Evolutionary conservation across 352 stramenopile species (phyloP).

Genomic region (Phytophthora kernoviae): DNA sequence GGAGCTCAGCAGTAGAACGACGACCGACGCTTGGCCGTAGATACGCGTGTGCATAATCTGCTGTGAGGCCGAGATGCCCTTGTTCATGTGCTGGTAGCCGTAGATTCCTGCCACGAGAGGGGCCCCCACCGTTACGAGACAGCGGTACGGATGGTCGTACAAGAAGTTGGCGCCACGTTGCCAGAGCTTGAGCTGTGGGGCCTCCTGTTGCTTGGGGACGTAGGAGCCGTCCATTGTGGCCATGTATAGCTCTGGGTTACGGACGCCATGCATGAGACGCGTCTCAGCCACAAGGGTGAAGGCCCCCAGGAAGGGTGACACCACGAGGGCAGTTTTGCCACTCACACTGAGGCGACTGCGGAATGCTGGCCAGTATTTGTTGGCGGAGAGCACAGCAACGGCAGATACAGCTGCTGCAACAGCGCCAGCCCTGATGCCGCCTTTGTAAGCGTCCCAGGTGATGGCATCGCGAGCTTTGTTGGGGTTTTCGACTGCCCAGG

Average conservation of each 20-base stretch:
- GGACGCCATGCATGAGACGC: conserved; percentile 59
- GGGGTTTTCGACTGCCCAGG: conserved; percentile 44
- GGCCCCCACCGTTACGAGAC: conserved; percentile 51
- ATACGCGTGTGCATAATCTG: conserved; percentile 90
- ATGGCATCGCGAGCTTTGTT: conserved; percentile 70
- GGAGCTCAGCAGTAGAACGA: conserved; percentile 72
- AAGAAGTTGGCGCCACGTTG: conserved; percentile 74
- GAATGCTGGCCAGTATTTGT: conserved; percentile 74
- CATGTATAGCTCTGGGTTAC: conserved; percentile 78
- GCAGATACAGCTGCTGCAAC: conserved; percentile 30
- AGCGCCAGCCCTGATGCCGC: conserved; percentile 56
- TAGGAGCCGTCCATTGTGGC: conserved; percentile 55
- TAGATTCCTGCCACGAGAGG: conserved; percentile 80
- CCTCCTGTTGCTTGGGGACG: conserved; percentile 41
- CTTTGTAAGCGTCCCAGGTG: conserved; percentile 66
- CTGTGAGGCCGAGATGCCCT: conserved; percentile 70
- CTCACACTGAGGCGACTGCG: conserved; percentile 70
- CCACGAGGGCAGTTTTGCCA: conserved; percentile 75
- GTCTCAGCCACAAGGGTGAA: conserved; percentile 77
- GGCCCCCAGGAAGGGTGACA: conserved; percentile 60
- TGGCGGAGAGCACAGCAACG: conserved; percentile 40
- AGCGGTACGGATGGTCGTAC: conserved; percentile 82
- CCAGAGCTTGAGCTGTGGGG: conserved; percentile 54
- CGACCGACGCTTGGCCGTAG: conserved; percentile 74
- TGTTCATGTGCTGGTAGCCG: conserved; percentile 71